Evolutionary conservation across 2,329 filamentous ascomycete genomes (phyloP), one percentile per base, ranked within the genome.

Genomic region (Penicillium sp.): DNA sequence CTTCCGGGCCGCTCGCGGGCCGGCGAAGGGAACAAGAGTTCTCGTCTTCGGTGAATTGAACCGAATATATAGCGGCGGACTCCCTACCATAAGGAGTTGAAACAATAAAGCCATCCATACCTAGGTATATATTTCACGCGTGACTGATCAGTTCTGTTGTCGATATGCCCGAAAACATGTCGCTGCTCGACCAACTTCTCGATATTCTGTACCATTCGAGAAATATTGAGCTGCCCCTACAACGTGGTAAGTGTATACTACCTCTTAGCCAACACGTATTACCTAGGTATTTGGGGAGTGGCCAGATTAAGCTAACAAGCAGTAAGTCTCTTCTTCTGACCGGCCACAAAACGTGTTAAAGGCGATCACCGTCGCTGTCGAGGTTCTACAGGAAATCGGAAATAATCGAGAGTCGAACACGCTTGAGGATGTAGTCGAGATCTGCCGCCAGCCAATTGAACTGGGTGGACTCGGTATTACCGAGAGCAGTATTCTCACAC

Each of bases 401-500:
- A 28, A 28, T 3, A 13, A 28, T 28, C 26, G 26, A 2, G 26
- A 28, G 10, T 28, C 26, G 26, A 28, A 28, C 26, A 10, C 26
- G 11, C 26, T 28, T 10, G 4, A 4, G 26, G 38, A 58, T 36
- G 52, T 62, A 16, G 31, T 61, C 6, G 22, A 34, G 4, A 54
- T 59, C n/a, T 56, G 59, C 36, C 18, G 32, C 9, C 54, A 55
- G 16, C 48, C 51, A n/a, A 14, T 26, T 1, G 53, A 59, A 1
- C 35, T 59, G 1, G 57, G 57, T 4, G 57, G 54, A 1, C 41
- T 58, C 4, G 55, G 51, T 4, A 26, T 60, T 11, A 20, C 31
- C 0, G 11, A 34, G 1, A 10, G 24, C 18, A 26, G n/a, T 1
- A 8, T 10, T 23, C 7, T 51, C 4, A 45, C 46, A 4, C 14